Base-by-base conservation (phyloP, 441 rosid species). In the Daphne laureola region DNA sequence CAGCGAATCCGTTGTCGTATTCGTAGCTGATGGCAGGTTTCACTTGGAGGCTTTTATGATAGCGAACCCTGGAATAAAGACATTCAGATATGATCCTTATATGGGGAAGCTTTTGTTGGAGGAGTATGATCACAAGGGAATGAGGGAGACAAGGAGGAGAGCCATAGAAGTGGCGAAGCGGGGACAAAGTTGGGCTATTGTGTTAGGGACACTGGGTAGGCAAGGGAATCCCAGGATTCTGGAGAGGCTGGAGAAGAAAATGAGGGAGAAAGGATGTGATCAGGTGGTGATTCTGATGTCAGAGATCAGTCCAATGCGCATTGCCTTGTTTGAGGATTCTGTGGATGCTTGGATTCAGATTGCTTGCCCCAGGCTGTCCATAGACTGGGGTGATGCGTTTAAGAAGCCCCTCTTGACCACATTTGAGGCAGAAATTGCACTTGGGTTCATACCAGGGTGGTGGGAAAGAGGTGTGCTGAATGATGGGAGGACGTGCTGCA, bases 361-460 rank as follows among this genome's bases (percentile, higher is more conserved):
- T 40, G 97, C 96, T 0, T 93, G 98, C 25, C 97, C 98, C 0
- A 67, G 95, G 56, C 88, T 89, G 26, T 90, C 97, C 0, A 93
- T 93, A 55, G 98, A 90, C 61, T 87, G 98, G 98, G 98, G 98
- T 1, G 95, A 86, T 49, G 91, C 97, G 0, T 92, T 92, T 77
- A 63, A 44, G 48, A 93, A 79, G 66, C 97, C 97, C 0, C 73
- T 93, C n/a, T 53, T 93, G 53, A 90, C 98, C 0, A 76, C 97
- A 4, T 93, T 83, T 42, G 98, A 93, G 71, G 97, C 95, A 1
- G 97, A 93, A 78, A 85, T 89, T 56, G 87, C 95, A 0, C 72
- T 90, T 38, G 95, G 93, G 25, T 64, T 66, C 21, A 58, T 87
- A 25, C 69, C 77, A 0, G 98, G 97, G 3, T 89, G 98, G 97